Evolutionary conservation across 192 early-diverging fungal genomes (phyloP).

Genomic region (Diversispora eburnea): DNA sequence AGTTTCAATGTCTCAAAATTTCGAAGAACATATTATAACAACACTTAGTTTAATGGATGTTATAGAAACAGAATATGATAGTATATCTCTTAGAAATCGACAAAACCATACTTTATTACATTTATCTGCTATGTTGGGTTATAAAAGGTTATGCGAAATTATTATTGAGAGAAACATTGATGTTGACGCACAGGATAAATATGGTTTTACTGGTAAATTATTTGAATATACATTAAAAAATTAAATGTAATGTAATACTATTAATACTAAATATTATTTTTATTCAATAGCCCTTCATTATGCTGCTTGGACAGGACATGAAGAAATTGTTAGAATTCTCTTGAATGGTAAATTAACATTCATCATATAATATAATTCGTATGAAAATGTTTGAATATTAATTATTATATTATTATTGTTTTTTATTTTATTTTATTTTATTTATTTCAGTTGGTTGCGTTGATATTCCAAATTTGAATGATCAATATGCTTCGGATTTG

Average conservation of each 20-base stretch:
- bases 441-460: conserved; percentile 2
- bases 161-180: conserved; percentile 44
- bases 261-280: not conserved
- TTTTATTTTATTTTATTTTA: not conserved
- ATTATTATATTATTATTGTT: not conserved
- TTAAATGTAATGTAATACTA: not conserved
- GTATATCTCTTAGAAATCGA: conserved; percentile 35
- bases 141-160: conserved; percentile 44
- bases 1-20: conserved; percentile 37
- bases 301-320: conserved; percentile 53
- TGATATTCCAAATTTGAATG: conserved; percentile 12
- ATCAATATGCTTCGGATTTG: conserved; percentile 22
- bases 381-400: not conserved
- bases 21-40: conserved; percentile 43
- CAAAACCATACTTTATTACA: conserved; percentile 61
- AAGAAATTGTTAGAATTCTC: conserved; percentile 50
- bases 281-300: conserved; percentile 56
- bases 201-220: conserved; percentile 51
- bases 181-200: conserved; percentile 56
- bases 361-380: not conserved
- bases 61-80: conserved; percentile 35
- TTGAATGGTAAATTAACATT: conserved; percentile 29
- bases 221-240: not conserved
- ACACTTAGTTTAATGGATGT: conserved; percentile 40
- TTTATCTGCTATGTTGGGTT: conserved; percentile 57